Base-by-base conservation (phyloP, 805 yeast species). In the Pichia californica region DNA sequence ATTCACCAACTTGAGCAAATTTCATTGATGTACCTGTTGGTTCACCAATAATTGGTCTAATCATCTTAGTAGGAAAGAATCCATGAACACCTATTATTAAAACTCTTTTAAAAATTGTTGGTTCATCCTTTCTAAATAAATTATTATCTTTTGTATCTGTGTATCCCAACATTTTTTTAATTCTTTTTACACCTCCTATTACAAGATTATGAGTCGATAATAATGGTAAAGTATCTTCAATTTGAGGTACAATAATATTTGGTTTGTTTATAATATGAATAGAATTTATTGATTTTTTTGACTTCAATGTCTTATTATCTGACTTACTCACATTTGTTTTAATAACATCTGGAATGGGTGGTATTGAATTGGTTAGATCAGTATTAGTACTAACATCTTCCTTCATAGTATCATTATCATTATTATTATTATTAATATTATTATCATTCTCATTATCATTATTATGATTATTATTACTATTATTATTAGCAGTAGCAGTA, bases 21-120 rank as follows among this genome's bases (percentile, higher is more conserved):
- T 83, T 83, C 36, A 83, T 71, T 0, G 98, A 91, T 0, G 99
- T 91, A 0, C 99, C 99, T 18, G 94, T 93, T 4, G 99, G 99
- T 49, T 89, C 88, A 2, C 99, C 99, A 40, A 91, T 80, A 14
- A 91, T 56, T 0, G 95, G 88, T 40, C 99, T 67, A 9, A 93
- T 69, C 72, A 88, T 80, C 49, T 75, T 77, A 2, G 88, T 84
- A 0, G 99, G 99, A 67, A 93, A 91, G 57, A 89, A 91, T 1
- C 99, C 99, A 65, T 91, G 99, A 2, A 91, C 89, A 0, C 99
- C 99, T 46, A 91, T 78, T 29, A 93, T 83, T 26, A 91, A 72
- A 0, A 85, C 85, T 49, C 79, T 77, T 45, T 76, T 74, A 43
- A 76, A 52, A 1, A 15, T 23, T 4, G 53, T 46, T 0, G 68